Evolutionary conservation across 345 rosid species (phyloP).

Genomic region (Lepidium aucheri): DNA sequence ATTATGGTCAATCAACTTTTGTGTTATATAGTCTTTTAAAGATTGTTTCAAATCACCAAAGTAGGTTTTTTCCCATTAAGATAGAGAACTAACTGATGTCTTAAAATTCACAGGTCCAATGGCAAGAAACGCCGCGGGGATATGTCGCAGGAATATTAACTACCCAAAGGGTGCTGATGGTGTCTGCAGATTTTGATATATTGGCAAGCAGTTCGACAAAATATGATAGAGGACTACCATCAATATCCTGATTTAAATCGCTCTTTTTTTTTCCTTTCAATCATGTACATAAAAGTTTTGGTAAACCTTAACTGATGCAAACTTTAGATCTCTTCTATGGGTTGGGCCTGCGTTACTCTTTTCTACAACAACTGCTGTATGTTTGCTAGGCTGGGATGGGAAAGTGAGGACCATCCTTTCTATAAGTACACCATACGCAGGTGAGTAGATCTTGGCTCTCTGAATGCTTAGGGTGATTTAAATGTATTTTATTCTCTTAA

Average conservation of each 20-base stretch:
- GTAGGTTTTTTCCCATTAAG: not conserved
- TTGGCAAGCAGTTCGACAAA: conserved; percentile 75
- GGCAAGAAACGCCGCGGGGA: conserved; percentile 94
- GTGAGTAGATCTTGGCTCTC: conserved; percentile 32
- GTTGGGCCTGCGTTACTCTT: conserved; percentile 95
- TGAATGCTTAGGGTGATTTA: conserved; percentile 1
- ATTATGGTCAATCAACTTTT: not conserved
- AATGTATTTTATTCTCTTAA: conserved; percentile 12
- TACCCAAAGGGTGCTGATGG: conserved; percentile 86
- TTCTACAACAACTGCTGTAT: conserved; percentile 76
- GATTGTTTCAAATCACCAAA: not conserved
- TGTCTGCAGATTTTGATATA: conserved; percentile 81
- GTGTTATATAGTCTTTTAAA: not conserved
- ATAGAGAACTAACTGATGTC: not conserved
- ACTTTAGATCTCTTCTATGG: conserved; percentile 96
- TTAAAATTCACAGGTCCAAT: conserved; percentile 53
- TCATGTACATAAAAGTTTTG: not conserved
- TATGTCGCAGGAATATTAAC: conserved; percentile 92
- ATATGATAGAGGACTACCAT: conserved; percentile 89
- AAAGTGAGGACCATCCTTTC: conserved; percentile 82
- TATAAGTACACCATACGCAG: conserved; percentile 79
- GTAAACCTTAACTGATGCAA: conserved; percentile 44
- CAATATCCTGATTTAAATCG: conserved; percentile 60
- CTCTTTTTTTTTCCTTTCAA: not conserved
- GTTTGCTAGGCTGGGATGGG: conserved; percentile 98